Evolutionary conservation across 768 basidiomycete genomes (phyloP), one percentile per base, ranked within the genome.

Genomic region (Rhodotorula kratochvilovae): DNA sequence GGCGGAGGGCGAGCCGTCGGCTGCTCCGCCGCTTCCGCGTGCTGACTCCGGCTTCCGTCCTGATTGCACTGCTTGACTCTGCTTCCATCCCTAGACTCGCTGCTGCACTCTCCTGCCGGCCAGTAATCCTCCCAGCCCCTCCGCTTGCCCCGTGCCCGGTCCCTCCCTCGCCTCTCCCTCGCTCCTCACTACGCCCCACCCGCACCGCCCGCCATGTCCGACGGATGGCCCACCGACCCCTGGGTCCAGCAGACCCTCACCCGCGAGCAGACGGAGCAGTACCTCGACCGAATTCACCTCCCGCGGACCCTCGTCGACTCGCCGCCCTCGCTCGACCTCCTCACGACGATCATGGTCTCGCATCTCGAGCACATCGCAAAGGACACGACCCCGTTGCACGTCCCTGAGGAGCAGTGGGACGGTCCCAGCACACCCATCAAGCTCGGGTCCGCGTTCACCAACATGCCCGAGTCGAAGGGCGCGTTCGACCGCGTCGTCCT

Each of bases 311-410:
- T 46, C 11, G 33, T 64, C 53, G 29, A 33, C 58, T 33, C 55
- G 48, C 12, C 25, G 0, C 72, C 72, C 1, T 63, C 64, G 0
- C 21, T 55, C 27, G 57, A 42, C n/a, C 63, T 70, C 42, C 63
- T 74, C n/a, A 16, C 33, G 0, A 11, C 17, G 25, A 31, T 74
- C n/a, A 27, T 63, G 16, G 36, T 59, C 25, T 11, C 48, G 6
- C 70, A 71, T 19, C 63, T 66, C 29, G 73, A 74, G 45, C 21
- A 68, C 13, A 51, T 74, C 17, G 48, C 73, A 2, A 74, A 74
- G 27, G 73, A 74, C 29, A 74, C 73, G 11, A 23, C 56, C 0
- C 63, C 69, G 1, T 31, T 74, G 12, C 73, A 74, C 46, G 73
- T 71, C 25, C 35, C 51, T 11, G 66, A 64, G n/a, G 46, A 15